Conservation (phyloP, 2,329 filamentous ascomycete genomes). For the Hypoxylon sp. region DNA sequence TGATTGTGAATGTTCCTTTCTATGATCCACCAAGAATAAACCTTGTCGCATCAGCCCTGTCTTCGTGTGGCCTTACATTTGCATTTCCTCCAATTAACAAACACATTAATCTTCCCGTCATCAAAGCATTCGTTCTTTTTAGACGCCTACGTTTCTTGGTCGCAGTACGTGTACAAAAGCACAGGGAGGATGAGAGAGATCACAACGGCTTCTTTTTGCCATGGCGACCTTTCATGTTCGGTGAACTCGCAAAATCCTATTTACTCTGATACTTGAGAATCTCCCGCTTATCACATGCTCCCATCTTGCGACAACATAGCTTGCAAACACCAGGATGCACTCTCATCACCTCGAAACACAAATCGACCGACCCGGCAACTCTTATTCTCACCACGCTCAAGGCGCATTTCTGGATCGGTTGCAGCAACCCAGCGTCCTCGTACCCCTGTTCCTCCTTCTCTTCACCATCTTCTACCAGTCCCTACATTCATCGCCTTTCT, state of each 20-base stretch:
- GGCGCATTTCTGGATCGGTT: conserved; percentile 54
- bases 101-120: neutral
- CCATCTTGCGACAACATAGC: conserved; percentile 25
- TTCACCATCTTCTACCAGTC: conserved; percentile 57
- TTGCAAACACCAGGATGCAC: conserved; percentile 56
- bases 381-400: conserved; percentile 45
- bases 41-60: conserved; percentile 34
- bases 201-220: conserved; percentile 27
- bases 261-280: conserved; percentile 24
- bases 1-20: neutral
- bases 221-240: conserved; percentile 43
- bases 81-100: conserved; percentile 26
- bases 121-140: neutral
- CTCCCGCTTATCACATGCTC: conserved; percentile 30
- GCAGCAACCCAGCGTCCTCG: conserved; percentile 55
- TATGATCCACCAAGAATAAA: conserved; percentile 30
- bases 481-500: conserved; percentile 50
- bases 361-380: conserved; percentile 49
- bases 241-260: conserved; percentile 31
- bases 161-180: conserved; percentile 26
- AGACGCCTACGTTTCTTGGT: conserved; percentile 18
- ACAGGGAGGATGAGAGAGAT: conserved; percentile 22
- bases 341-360: conserved; percentile 53
- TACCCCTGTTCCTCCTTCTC: conserved; percentile 55
- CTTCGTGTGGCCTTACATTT: conserved; percentile 6